A percentile compares a stretch with the other conserved stretches of the same genome.
These are phyloP conservation scores for Leucocoprinus sp. DNA, from an alignment of 768 basidiomycete genomes.

Conservation along the genomic window DNA sequence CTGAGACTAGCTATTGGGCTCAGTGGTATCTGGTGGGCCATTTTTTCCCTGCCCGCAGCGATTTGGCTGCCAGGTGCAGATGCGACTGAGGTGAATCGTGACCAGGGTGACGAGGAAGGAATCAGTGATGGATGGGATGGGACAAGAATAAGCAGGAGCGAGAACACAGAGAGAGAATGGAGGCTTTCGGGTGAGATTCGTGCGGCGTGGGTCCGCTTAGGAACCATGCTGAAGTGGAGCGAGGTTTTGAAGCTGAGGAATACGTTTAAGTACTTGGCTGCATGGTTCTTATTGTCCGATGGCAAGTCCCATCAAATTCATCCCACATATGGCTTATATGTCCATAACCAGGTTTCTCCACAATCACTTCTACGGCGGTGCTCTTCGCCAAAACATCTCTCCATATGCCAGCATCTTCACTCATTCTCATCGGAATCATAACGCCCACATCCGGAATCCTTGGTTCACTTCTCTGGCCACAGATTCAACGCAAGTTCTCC, in stretches of 20 bases:
- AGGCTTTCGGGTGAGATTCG: conserved; percentile 42
- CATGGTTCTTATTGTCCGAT: conserved; percentile 94
- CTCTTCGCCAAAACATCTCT: conserved; percentile 88
- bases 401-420: conserved; percentile 67
- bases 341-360: conserved; percentile 66
- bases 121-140: conserved; percentile 11
- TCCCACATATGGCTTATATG: not conserved
- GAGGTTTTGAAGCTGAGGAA: conserved; percentile 71
- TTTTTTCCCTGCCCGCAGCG: conserved; percentile 73
- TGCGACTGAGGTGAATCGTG: conserved; percentile 3
- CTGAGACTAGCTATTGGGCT: conserved; percentile 78
- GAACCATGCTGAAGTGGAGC: conserved; percentile 61
- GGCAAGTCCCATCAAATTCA: conserved; percentile 35
- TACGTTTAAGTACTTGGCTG: conserved; percentile 84
- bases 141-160: conserved; percentile 13
- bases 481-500: conserved; percentile 51
- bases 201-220: conserved; percentile 70
- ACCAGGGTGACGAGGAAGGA: conserved; percentile 12
- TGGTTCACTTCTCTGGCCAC: conserved; percentile 79
- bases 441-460: conserved; percentile 71
- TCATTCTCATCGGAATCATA: conserved; percentile 76
- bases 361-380: conserved; percentile 85
- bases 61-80: conserved; percentile 54
- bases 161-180: conserved; percentile 28
- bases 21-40: conserved; percentile 84